Evolutionary conservation across 1,284 basidiomycete genomes (phyloP), one percentile per base, ranked within the genome.

Genomic region (Malassezia furfur): DNA sequence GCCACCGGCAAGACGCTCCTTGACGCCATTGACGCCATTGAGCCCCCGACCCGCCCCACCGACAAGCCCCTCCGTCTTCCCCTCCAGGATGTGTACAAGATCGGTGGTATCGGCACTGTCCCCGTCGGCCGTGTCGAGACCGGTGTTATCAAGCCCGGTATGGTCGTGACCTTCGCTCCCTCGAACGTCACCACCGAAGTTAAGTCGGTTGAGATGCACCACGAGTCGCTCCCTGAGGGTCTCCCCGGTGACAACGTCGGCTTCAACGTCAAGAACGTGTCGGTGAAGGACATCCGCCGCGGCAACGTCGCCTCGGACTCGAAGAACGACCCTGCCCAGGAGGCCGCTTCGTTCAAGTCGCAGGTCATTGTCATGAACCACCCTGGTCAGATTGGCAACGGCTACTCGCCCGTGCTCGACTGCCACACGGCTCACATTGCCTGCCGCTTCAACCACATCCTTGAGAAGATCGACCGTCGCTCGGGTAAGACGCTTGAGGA

Each of bases 71-170:
- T 99, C 81, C 91, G 93, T 82, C 91, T 99, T 67, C 93, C 93
- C 75, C 91, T 99, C 80, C 93, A 98, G 84, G 93, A 99, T 84
- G 93, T 99, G 75, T 98, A 99, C 89, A 99, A 99, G 85, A 99
- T 99, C 76, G 93, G 93, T 81, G 93, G 93, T 91, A 99, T 99
- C 76, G 93, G 93, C 72, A 99, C 93, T 74, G 94, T 99, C 74
- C 93, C 93, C 78, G 93, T 99, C 81, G 93, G 93, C 79, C 93
- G 94, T 89, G 93, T 98, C 76, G 93, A 98, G 83, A 98, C 94
- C 76, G 93, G 94, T 86, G 78, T 91, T 79, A 96, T 98, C 85
- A 96, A 96, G 84, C 88, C 91, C 75, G 91, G 93, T 78, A 96
- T 98, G 93, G 77, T 78, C 52, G 93, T 96, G 78, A 85, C 81